Evolutionary conservation across 108 stramenopile species (phyloP).

Genomic region (Schizochytrium sp.): DNA sequence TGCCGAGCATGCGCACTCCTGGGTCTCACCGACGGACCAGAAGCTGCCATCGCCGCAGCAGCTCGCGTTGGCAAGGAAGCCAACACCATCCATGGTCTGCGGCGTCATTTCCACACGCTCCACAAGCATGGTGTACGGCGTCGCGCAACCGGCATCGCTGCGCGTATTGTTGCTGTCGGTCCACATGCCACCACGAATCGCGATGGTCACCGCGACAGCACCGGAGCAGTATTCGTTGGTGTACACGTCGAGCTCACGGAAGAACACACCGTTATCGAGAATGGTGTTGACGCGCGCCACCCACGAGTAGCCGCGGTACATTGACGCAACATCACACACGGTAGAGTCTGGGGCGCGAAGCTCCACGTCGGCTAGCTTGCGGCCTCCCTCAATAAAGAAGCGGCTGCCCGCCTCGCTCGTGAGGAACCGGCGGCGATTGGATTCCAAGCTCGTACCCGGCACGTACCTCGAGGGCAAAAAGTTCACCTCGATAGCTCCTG

Average conservation of each 20-base stretch:
- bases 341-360: not conserved
- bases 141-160: not conserved
- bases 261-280: not conserved
- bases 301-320: not conserved
- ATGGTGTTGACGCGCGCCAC: not conserved
- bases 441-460: not conserved
- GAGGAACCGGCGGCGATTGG: not conserved
- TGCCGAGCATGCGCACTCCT: not conserved
- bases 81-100: not conserved
- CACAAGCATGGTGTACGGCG: not conserved
- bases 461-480: not conserved
- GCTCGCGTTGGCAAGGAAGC: not conserved
- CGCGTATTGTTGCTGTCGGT: not conserved
- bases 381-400: not conserved
- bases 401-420: not conserved
- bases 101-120: not conserved
- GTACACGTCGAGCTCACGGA: not conserved
- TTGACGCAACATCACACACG: not conserved
- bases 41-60: not conserved
- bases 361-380: not conserved
- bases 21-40: not conserved
- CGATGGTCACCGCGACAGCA: not conserved
- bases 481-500: not conserved
- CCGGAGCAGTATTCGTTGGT: not conserved
- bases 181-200: not conserved